A percentile compares a stretch with the other conserved stretches of the same genome.
phyloP scores from a whole-genome alignment of 2,329 filamentous ascomycete species.

The Eutypella sp. region DNA sequence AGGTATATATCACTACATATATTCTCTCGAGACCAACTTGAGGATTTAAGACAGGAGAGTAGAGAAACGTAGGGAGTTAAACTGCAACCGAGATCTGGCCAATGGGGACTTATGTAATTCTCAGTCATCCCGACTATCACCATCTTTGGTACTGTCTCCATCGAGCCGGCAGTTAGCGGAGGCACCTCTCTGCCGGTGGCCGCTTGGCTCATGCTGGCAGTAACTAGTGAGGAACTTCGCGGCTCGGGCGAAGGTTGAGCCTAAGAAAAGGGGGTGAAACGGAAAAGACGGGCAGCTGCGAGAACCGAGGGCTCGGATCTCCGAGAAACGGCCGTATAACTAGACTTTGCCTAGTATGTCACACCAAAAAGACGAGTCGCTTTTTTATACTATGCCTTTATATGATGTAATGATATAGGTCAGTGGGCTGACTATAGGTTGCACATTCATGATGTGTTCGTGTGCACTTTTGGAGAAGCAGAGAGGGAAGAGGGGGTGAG shows the following conservation, averaged over 20 bases:
- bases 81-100: not conserved
- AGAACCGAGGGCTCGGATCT: not conserved
- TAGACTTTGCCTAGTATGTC: no score
- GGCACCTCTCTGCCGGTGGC: not conserved
- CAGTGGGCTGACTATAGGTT: no score
- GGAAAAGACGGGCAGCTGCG: no score
- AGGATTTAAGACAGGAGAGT: not conserved
- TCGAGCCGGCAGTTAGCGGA: not conserved
- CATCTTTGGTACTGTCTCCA: not conserved
- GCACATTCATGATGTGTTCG: no score
- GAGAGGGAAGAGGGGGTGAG: no score
- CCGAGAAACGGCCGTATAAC: not conserved
- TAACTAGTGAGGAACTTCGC: not conserved
- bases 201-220: not conserved
- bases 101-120: conserved; percentile 20
- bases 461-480: no score
- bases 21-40: not conserved
- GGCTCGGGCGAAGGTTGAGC: not conserved
- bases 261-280: not conserved
- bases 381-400: no score
- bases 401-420: no score
- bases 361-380: no score
- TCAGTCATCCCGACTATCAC: conserved; percentile 15
- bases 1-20: not conserved
- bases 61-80: not conserved